Base-by-base conservation (phyloP, 2,329 filamentous ascomycete genomes). In the Cytospora mali region DNA sequence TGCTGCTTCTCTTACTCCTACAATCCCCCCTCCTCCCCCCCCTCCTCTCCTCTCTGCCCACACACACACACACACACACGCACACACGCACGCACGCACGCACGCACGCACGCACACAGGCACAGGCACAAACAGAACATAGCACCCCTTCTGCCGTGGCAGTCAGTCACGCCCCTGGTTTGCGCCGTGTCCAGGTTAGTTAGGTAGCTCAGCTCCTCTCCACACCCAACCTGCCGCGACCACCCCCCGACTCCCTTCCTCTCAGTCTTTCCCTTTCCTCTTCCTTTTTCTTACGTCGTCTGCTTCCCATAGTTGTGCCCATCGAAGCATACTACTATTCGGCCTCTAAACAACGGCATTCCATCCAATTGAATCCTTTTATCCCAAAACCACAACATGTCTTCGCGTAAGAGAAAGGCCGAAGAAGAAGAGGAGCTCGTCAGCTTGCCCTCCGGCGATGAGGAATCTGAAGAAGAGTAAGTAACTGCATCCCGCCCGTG, bases 401-500 rank as follows among this genome's bases (percentile, higher is more conserved):
- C 79, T 63, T 73, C 76, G 69, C 81, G 81, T 70, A 84, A 84
- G 80, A 80, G 81, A 77, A 82, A 81, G 77, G 79, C 62, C 27
- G 62, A 78, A 27, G 80, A 82, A 67, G 79, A 81, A 71, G 81
- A 83, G 63, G 81, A 83, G 75, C 80, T 84, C 35, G 78, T 84
- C 65, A 82, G 81, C 65, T 79, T 84, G 60, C 81, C 81, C 59
- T 81, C 82, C 64, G 81, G 77, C 54, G 77, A 79, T 54, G 80
- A 77, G 50, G 79, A 81, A 70, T 80, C 83, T 69, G 81, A 83
- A 71, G 80, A 83, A 71, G 81, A 83, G 81, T 84, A 78, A 79
- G 81, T 73, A 9, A 29, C 23, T 23, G 21, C 31, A 48, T 58
- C n/a, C 31, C 42, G 23, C 42, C 14, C 72, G 53, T 75, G 70